These are phyloP conservation scores for Benincasa hispida DNA, from an alignment of 306 rosid genomes.

Conservation along the genomic window DNA sequence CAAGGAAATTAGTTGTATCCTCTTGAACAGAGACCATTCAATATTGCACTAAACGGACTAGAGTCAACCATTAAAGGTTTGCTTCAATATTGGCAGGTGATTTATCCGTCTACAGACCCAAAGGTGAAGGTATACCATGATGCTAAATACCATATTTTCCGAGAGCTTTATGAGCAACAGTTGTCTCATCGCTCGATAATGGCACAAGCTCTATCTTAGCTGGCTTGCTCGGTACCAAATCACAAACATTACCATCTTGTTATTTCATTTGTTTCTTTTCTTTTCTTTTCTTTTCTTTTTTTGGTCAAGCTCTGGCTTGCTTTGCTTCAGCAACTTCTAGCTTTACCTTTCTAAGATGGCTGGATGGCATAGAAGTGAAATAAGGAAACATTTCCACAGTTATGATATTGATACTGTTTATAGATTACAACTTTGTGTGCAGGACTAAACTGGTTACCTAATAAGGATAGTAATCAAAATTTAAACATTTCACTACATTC, in stretches of 20 bases:
- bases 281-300: no score
- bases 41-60: background rate
- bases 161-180: slow-evolving; percentile 69
- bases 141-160: slow-evolving; percentile 66
- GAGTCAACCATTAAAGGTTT: background rate
- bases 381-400: background rate
- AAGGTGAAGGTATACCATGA: slow-evolving; percentile 82
- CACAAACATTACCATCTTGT: background rate
- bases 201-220: slow-evolving; percentile 59
- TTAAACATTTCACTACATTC: no score
- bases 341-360: background rate
- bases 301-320: background rate
- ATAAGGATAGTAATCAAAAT: background rate
- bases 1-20: background rate
- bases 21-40: background rate
- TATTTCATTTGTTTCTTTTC: background rate
- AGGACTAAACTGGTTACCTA: background rate
- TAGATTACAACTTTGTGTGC: background rate
- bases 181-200: slow-evolving; percentile 60
- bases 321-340: background rate
- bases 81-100: slow-evolving; percentile 44
- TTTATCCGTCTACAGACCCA: slow-evolving; percentile 70
- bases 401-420: background rate
- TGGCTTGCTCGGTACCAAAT: slow-evolving; percentile 8
- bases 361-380: background rate